Evolutionary conservation across 495 filamentous ascomycete genomes (phyloP).

Genomic region (Trichoderma orchidacearum): DNA sequence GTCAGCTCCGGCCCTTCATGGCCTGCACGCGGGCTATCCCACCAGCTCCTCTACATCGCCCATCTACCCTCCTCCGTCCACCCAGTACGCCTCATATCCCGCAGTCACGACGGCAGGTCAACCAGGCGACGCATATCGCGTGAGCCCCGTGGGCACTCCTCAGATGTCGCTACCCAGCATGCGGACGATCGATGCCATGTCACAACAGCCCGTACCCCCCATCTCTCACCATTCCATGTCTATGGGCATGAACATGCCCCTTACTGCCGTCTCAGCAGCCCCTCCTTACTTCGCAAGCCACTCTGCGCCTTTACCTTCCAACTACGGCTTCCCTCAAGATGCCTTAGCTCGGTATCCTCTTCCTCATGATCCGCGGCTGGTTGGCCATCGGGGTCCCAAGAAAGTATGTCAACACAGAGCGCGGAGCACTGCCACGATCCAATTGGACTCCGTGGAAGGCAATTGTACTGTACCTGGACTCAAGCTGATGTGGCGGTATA

Average conservation of each 20-base stretch:
- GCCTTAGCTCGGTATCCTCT: conserved; percentile 41
- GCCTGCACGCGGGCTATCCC: conserved; percentile 31
- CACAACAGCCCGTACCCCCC: conserved; percentile 21
- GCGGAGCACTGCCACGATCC: not conserved
- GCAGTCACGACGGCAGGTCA: conserved; percentile 38
- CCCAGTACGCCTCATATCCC: conserved; percentile 31
- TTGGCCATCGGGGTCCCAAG: conserved; percentile 78
- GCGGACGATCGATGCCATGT: conserved; percentile 38
- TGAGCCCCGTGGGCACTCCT: conserved; percentile 31
- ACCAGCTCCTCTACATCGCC: conserved; percentile 28
- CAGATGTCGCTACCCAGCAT: conserved; percentile 55
- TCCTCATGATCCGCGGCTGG: conserved; percentile 43
- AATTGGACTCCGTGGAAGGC: conserved; percentile 2
- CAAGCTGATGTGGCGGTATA: conserved; percentile 10
- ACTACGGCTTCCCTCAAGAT: conserved; percentile 33
- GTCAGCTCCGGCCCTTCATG: conserved; percentile 25
- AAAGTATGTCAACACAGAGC: conserved; percentile 39
- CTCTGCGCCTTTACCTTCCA: conserved; percentile 16
- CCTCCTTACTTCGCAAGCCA: conserved; percentile 17
- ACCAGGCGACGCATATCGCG: conserved; percentile 33
- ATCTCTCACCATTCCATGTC: conserved; percentile 21
- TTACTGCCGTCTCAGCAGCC: conserved; percentile 12
- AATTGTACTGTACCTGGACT: conserved; percentile 11
- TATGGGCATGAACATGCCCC: conserved; percentile 16
- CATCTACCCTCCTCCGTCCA: conserved; percentile 36